Evolutionary conservation across 2,329 filamentous ascomycete genomes (phyloP), one percentile per base, ranked within the genome.

Genomic region (Didymella lethalis): DNA sequence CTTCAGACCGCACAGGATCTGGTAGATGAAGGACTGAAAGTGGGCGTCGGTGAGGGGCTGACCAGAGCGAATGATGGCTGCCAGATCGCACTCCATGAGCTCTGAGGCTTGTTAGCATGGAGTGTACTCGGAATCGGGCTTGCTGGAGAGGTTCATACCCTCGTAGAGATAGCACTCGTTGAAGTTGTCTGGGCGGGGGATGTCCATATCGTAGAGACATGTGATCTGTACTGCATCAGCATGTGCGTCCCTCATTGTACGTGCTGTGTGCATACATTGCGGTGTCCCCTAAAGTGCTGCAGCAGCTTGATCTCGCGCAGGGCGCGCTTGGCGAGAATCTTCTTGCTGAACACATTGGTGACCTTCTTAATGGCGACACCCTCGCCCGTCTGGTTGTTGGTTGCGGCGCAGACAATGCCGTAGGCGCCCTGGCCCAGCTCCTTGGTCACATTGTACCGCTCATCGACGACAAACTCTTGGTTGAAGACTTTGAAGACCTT

Each of bases 301-400:
- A 99, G 85, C 69, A 99, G 86, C 86, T 98, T 99, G 82, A 99
- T 98, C 83, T 99, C 95, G 79, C 95, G 89, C 84, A 99, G 81
- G 48, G 95, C 95, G 75, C 95, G 91, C 88, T 99, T 99, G 72
- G 95, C 95, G 68, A 99, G 86, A 70, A 99, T 99, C 88, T 98
- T 98, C 84, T 99, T 99, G 86, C 93, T 97, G 81, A 99, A 99
- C 72, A 99, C 94, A 90, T 99, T 99, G 83, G 95, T 99, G 78
- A 99, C 92, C 82, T 99, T 99, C 82, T 99, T 99, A 84, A 99
- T 95, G 72, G 95, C 95, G 64, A 99, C 93, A 40, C 94, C 93
- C 77, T 99, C 95, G 73, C 88, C 90, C 31, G 91, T 96, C 78
- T 93, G 88, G 76, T 88, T 89, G 84, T 98, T 97, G 67, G 92